phyloP scores from a whole-genome alignment of 768 basidiomycete species.

The Russula brevipes region DNA sequence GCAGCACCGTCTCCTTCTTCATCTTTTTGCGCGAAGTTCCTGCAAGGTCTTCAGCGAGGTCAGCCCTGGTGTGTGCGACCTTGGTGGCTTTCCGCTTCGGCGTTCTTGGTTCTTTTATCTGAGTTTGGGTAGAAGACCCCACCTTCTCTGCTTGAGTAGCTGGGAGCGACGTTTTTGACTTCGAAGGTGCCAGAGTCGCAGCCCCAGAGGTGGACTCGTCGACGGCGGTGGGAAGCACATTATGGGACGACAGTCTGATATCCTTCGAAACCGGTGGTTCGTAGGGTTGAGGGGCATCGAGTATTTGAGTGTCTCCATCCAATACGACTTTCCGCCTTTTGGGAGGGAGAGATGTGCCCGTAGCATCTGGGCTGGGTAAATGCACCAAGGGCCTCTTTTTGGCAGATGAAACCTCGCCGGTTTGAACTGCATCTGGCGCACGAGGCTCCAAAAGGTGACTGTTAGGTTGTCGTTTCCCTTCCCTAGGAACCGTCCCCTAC shows the following conservation, averaged over 20 bases:
- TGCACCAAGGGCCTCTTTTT: not conserved
- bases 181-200: not conserved
- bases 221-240: not conserved
- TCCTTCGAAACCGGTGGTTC: not conserved
- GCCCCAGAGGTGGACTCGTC: not conserved
- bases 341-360: not conserved
- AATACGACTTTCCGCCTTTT: conserved; percentile 19
- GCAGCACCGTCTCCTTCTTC: not conserved
- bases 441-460: not conserved
- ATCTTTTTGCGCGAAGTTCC: not conserved
- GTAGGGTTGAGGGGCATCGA: not conserved
- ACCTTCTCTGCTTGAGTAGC: not conserved
- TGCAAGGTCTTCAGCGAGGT: not conserved
- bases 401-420: not conserved
- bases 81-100: not conserved
- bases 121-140: not conserved
- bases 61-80: not conserved
- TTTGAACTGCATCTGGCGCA: not conserved
- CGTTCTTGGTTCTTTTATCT: not conserved
- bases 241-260: not conserved
- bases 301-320: not conserved
- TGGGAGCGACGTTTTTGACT: not conserved
- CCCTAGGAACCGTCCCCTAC: not conserved
- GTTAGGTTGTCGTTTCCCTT: not conserved
- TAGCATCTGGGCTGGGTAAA: not conserved